Evolutionary conservation across 192 early-diverging fungal genomes (phyloP).

Genomic region (Phlyctochytrium planicorne): DNA sequence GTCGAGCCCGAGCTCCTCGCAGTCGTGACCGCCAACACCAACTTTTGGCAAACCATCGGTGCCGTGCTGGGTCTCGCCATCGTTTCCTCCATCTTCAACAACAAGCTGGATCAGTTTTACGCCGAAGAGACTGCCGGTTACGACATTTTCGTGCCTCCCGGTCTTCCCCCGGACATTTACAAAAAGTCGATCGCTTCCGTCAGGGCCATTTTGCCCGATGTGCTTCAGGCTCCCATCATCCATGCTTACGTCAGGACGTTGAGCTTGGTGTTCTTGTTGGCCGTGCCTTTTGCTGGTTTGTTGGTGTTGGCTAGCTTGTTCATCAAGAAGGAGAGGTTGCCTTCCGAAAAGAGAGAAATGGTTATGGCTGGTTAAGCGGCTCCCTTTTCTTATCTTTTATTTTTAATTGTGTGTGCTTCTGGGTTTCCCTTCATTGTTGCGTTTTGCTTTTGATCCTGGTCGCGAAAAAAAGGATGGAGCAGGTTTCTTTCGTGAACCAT

Average conservation of each 20-base stretch:
- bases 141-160: not conserved
- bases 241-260: constrained; percentile 27
- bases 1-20: constrained; percentile 68
- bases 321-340: constrained; percentile 33
- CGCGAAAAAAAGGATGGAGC: too few species aligned
- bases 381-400: too few species aligned
- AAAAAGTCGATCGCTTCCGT: not conserved
- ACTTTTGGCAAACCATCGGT: constrained; percentile 54
- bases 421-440: too few species aligned
- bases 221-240: constrained; percentile 14
- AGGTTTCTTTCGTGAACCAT: too few species aligned
- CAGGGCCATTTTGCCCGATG: not conserved
- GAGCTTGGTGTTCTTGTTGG: constrained; percentile 19
- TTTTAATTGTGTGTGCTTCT: too few species aligned
- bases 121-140: not conserved
- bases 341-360: constrained; percentile 7
- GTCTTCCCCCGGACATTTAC: not conserved
- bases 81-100: constrained; percentile 61
- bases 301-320: constrained; percentile 20
- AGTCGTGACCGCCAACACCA: constrained; percentile 54
- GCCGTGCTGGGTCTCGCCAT: constrained; percentile 60
- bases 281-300: constrained; percentile 20
- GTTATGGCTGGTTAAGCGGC: not conserved
- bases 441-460: too few species aligned
- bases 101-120: constrained; percentile 47